phyloP scores from a whole-genome alignment of 805 yeast species.

The Suhomyces pyralidae region DNA sequence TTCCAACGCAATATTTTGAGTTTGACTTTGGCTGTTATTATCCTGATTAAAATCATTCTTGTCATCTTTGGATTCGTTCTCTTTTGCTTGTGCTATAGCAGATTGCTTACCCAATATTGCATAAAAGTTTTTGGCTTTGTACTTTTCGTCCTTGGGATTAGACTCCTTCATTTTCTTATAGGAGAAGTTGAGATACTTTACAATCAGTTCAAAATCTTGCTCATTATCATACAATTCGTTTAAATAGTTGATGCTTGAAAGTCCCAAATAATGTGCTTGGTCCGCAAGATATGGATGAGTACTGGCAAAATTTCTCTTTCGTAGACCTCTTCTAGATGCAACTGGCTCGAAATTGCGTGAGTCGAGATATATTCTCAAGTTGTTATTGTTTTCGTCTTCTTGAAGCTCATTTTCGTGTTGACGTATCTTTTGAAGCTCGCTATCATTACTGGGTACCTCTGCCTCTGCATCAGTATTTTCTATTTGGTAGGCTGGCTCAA shows the following conservation, averaged over 20 bases:
- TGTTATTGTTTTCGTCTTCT: slow-evolving; percentile 11
- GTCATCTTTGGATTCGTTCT: slow-evolving; percentile 5
- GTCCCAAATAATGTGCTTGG: slow-evolving; percentile 43
- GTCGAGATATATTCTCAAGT: slow-evolving; percentile 13
- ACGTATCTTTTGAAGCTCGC: neutral
- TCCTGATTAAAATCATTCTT: neutral
- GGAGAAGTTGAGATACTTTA: slow-evolving; percentile 33
- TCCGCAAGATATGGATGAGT: slow-evolving; percentile 45
- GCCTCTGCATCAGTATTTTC: neutral
- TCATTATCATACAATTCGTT: slow-evolving; percentile 37
- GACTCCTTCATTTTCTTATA: slow-evolving; percentile 29
- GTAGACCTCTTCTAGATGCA: slow-evolving; percentile 25
- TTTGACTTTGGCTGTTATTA: neutral
- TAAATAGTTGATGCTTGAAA: slow-evolving; percentile 32
- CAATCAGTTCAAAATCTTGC: slow-evolving; percentile 30
- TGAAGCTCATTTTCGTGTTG: neutral
- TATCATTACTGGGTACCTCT: neutral
- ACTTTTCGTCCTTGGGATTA: slow-evolving; percentile 40
- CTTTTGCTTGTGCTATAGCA: slow-evolving; percentile 8
- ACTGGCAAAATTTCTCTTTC: slow-evolving; percentile 43
- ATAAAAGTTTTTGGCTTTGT: slow-evolving; percentile 36
- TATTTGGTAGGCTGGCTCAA: neutral
- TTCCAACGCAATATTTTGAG: neutral
- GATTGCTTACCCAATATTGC: slow-evolving; percentile 29
- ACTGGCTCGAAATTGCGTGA: slow-evolving; percentile 10